Percentiles rank a stretch among this genome's conserved stretches.
phyloP scores from a whole-genome alignment of 1,284 basidiomycete species.

The Amylostereum areolatum region DNA sequence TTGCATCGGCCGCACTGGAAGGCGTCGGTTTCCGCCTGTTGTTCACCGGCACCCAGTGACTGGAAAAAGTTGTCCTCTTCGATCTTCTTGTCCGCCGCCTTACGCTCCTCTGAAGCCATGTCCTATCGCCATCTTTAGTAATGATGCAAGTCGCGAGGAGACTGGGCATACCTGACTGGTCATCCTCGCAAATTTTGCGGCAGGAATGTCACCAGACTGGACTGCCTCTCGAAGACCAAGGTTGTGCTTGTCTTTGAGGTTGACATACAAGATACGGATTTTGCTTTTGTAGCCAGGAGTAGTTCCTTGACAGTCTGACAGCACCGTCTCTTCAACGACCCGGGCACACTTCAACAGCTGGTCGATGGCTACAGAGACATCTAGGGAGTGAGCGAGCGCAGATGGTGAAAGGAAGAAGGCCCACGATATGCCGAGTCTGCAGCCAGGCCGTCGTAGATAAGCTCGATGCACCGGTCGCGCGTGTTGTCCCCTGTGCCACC shows the following conservation, averaged over 20 bases:
- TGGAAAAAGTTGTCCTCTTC: constrained; percentile 88
- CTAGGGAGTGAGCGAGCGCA: constrained; percentile 4
- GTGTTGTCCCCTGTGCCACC: constrained; percentile 64
- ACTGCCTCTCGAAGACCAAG: constrained; percentile 82
- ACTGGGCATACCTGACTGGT: constrained; percentile 57
- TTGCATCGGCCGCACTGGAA: constrained; percentile 98
- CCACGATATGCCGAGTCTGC: constrained; percentile 80
- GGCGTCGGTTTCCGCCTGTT: constrained; percentile 92
- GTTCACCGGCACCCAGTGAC: constrained; percentile 84
- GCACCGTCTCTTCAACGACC: constrained; percentile 56
- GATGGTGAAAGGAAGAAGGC: constrained; percentile 28
- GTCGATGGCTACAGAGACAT: constrained; percentile 45
- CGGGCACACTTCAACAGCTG: constrained; percentile 53
- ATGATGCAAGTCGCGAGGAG: constrained; percentile 21
- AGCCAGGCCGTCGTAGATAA: constrained; percentile 89
- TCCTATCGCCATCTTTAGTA: constrained; percentile 39
- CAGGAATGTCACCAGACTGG: constrained; percentile 72
- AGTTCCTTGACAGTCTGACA: constrained; percentile 38
- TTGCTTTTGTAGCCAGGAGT: constrained; percentile 65
- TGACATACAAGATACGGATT: constrained; percentile 88
- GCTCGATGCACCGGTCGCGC: constrained; percentile 84
- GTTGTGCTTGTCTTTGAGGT: constrained; percentile 94
- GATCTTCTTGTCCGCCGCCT: constrained; percentile 78
- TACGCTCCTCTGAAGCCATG: constrained; percentile 92
- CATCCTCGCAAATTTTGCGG: constrained; percentile 76